A percentile compares a stretch with the other conserved stretches of the same genome.
These are phyloP conservation scores for Allantophomopsis lycopodina DNA, from an alignment of 2,329 filamentous ascomycete species.

Conservation along the genomic window DNA sequence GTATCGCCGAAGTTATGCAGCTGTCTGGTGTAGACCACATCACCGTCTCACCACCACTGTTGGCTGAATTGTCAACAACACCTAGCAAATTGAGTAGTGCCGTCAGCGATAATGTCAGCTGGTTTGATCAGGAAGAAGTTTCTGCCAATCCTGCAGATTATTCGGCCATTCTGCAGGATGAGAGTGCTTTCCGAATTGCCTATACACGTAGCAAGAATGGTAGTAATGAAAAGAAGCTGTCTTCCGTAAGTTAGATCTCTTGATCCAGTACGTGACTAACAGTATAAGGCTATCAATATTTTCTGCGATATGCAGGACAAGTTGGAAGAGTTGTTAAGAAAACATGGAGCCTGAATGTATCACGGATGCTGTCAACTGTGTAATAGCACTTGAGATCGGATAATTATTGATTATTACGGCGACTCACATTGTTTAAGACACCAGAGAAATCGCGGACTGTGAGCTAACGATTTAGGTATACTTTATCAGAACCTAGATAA, in stretches of 20 bases:
- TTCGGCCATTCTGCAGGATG: slow-evolving; percentile 14
- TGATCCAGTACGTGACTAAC: too few relatives aligned
- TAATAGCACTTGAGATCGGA: too few relatives aligned
- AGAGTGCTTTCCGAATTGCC: slow-evolving; percentile 32
- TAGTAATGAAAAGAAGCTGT: slow-evolving; percentile 14
- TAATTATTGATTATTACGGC: too few relatives aligned
- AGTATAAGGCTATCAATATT: slow-evolving; percentile 34
- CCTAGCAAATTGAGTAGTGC: too few relatives aligned
- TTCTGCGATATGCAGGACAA: slow-evolving; percentile 41
- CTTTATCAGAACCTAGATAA: too few relatives aligned
- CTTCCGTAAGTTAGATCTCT: too few relatives aligned
- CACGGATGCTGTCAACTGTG: too few relatives aligned
- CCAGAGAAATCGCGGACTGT: too few relatives aligned
- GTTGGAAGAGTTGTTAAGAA: slow-evolving; percentile 24
- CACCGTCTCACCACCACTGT: slow-evolving; percentile 39
- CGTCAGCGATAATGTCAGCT: too few relatives aligned
- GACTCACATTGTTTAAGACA: too few relatives aligned
- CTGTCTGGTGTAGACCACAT: slow-evolving; percentile 44
- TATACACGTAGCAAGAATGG: slow-evolving; percentile 33
- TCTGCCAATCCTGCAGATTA: slow-evolving; percentile 13
- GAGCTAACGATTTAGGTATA: too few relatives aligned
- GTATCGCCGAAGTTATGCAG: slow-evolving; percentile 40
- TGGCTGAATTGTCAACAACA: slow-evolving; percentile 26
- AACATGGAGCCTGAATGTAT: background rate
- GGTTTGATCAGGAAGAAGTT: slow-evolving; percentile 7